Evolutionary conservation across 257 asterid genomes (phyloP).

Genomic region (Dorcoceras hygrometricum): DNA sequence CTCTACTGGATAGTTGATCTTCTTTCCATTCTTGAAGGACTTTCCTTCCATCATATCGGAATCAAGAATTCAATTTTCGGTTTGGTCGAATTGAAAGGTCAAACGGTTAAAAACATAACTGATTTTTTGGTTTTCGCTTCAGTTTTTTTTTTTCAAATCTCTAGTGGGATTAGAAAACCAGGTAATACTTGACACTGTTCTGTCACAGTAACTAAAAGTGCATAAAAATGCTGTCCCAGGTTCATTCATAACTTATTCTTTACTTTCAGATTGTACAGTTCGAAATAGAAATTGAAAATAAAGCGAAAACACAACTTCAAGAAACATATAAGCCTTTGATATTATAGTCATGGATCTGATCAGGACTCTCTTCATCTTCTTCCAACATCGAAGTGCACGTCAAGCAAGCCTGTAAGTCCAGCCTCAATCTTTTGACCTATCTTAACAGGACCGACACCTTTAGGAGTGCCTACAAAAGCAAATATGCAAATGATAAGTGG

Average conservation of each 20-base stretch:
- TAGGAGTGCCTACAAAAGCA: constrained; percentile 73
- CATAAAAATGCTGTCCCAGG: no score
- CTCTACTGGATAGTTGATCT: no score
- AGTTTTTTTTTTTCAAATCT: no score
- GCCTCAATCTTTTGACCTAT: constrained; percentile 86
- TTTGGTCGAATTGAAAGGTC: no score
- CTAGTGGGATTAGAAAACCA: no score
- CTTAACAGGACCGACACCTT: constrained; percentile 87
- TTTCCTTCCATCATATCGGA: no score
- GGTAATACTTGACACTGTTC: no score
- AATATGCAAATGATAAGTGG: neutral
- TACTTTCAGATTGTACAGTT: neutral
- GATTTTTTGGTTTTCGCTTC: no score
- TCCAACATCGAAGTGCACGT: constrained; percentile 68
- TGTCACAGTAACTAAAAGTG: no score
- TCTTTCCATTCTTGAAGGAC: no score
- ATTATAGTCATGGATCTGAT: neutral
- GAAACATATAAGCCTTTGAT: neutral
- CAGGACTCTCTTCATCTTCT: constrained; percentile 37
- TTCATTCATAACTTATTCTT: neutral
- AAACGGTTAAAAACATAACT: no score
- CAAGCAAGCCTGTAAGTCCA: constrained; percentile 80
- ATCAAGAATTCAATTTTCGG: no score
- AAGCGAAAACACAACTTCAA: neutral
- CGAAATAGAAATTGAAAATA: neutral